These are phyloP conservation scores for Hanseniaspora thailandica DNA, from an alignment of 805 yeast genomes.

Conservation along the genomic window DNA sequence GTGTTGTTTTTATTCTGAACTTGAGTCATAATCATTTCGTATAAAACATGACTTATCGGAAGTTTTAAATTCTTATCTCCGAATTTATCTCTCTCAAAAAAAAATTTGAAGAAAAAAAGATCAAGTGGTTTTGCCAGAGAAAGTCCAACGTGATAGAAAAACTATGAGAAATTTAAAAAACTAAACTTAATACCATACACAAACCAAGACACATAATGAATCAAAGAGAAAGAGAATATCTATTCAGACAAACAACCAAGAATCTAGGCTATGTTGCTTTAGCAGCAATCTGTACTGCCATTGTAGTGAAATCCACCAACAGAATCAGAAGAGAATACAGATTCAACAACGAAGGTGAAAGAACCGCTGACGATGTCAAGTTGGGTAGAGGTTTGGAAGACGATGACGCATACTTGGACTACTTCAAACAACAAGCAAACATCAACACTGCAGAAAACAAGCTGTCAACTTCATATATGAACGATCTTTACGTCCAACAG, in stretches of 20 bases:
- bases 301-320: constrained; percentile 3
- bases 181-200: no score
- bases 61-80: no score
- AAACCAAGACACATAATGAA: background rate
- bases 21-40: background rate
- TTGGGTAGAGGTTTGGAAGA: constrained; percentile 7
- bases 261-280: constrained; percentile 8
- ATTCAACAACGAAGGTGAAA: constrained; percentile 6
- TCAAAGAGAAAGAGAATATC: background rate
- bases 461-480: background rate
- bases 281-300: background rate
- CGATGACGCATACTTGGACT: constrained; percentile 11
- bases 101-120: no score
- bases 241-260: constrained; percentile 4
- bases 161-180: no score
- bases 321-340: constrained; percentile 13
- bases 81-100: no score
- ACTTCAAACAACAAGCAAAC: constrained; percentile 7
- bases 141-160: no score
- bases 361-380: constrained; percentile 1
- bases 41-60: no score
- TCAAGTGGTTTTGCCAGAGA: no score
- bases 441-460: background rate
- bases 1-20: no score
- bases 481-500: constrained; percentile 1